Conservation (phyloP, 768 basidiomycete species). For the Leccinum pellstonianum region DNA sequence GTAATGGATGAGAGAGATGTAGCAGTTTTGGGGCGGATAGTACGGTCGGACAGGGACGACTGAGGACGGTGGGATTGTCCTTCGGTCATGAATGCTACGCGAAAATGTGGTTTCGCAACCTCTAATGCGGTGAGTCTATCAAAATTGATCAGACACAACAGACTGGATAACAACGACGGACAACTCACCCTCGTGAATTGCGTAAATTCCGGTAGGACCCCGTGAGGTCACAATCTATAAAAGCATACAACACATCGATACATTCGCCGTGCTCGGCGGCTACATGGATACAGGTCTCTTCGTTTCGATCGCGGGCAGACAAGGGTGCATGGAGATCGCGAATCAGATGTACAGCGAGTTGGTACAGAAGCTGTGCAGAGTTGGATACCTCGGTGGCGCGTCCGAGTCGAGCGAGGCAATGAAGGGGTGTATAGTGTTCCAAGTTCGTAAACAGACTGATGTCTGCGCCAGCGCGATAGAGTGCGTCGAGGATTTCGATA, state of each 20-base stretch:
- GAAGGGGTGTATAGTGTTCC: slow-evolving; percentile 66
- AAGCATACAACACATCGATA: slow-evolving; percentile 57
- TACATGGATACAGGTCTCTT: slow-evolving; percentile 78
- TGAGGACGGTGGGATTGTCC: slow-evolving; percentile 45
- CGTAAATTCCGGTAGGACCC: slow-evolving; percentile 56
- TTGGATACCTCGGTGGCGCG: slow-evolving; percentile 35
- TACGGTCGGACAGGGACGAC: slow-evolving; percentile 55
- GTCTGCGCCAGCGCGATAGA: slow-evolving; percentile 78
- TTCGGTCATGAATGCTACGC: slow-evolving; percentile 56
- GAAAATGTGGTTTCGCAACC: slow-evolving; percentile 66
- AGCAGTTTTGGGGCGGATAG: slow-evolving; percentile 45
- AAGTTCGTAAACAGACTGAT: slow-evolving; percentile 63
- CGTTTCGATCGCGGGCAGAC: slow-evolving; percentile 59
- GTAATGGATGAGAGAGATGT: slow-evolving; percentile 49
- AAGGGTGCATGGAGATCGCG: slow-evolving; percentile 68
- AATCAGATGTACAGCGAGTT: slow-evolving; percentile 66
- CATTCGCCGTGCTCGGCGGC: slow-evolving; percentile 74
- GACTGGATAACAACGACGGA: neutral
- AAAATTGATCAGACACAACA: neutral
- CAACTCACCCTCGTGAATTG: slow-evolving; percentile 68
- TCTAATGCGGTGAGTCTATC: slow-evolving; percentile 57
- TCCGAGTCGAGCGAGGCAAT: slow-evolving; percentile 54
- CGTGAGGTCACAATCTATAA: slow-evolving; percentile 63
- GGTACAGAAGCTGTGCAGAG: slow-evolving; percentile 43
- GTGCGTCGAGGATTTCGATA: slow-evolving; percentile 60